A percentile compares a stretch with the other conserved stretches of the same genome.
Evolutionary conservation across 2,329 filamentous ascomycete genomes (phyloP).

Genomic region (Daldinia sp.): DNA sequence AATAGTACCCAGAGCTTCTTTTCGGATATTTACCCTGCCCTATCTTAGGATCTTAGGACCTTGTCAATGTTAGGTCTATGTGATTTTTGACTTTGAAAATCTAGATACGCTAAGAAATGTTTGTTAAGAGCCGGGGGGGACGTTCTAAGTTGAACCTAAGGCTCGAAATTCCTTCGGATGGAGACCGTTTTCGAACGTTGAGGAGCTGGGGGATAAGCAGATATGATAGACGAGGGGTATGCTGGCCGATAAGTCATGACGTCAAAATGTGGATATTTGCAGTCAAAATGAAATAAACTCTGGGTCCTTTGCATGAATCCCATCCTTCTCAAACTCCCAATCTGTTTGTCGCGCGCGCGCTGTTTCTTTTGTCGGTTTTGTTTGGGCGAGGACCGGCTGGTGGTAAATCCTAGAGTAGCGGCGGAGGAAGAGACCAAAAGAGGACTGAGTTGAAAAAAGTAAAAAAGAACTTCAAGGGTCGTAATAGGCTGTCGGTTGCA

Average conservation of each 20-base stretch:
- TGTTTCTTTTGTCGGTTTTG: not conserved
- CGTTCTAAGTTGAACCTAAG: not conserved
- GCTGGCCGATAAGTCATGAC: slow-evolving; percentile 33
- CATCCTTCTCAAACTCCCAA: slow-evolving; percentile 18
- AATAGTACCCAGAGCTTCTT: slow-evolving; percentile 22
- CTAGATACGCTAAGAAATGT: not conserved
- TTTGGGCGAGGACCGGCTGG: slow-evolving; percentile 16
- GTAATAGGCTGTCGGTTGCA: slow-evolving; percentile 23
- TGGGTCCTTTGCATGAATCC: slow-evolving; percentile 21
- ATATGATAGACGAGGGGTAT: slow-evolving; percentile 17
- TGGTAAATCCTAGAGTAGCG: slow-evolving; percentile 32
- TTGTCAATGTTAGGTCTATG: not conserved
- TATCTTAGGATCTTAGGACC: not conserved
- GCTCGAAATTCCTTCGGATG: not conserved
- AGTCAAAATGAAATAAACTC: slow-evolving; percentile 33
- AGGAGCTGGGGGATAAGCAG: slow-evolving; percentile 3
- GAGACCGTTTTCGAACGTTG: not conserved
- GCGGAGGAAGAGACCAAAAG: slow-evolving; percentile 41
- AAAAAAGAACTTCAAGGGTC: slow-evolving; percentile 24
- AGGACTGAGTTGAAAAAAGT: slow-evolving; percentile 32
- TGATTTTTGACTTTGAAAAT: not conserved
- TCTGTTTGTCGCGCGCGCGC: slow-evolving; percentile 11
- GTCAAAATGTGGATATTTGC: slow-evolving; percentile 38
- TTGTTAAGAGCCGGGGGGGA: not conserved
- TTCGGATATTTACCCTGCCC: slow-evolving; percentile 5